Evolutionary conservation across 768 basidiomycete species (phyloP).

Genomic region (Tricholomella constricta): DNA sequence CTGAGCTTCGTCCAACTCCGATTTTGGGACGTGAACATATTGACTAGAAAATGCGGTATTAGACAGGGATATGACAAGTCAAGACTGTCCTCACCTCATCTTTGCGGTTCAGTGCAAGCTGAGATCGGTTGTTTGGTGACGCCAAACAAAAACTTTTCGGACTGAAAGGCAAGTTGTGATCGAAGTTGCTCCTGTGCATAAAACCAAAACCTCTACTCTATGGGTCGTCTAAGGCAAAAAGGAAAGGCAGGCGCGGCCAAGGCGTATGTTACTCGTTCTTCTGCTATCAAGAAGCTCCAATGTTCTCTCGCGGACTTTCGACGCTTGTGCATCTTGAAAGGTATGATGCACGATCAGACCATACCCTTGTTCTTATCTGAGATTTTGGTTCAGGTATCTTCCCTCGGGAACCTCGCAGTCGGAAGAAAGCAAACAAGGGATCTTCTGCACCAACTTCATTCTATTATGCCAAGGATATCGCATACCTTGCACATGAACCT

Average conservation of each 20-base stretch:
- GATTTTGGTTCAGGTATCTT: conserved; percentile 73
- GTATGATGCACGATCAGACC: conserved; percentile 42
- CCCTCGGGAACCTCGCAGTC: conserved; percentile 90
- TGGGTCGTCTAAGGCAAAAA: conserved; percentile 82
- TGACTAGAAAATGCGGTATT: conserved; percentile 56
- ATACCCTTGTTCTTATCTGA: neutral
- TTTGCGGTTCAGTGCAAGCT: conserved; percentile 12
- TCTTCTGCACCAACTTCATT: conserved; percentile 96
- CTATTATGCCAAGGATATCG: conserved; percentile 98
- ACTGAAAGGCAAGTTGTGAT: neutral
- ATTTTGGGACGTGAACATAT: conserved; percentile 95
- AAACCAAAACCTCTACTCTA: conserved; percentile 26
- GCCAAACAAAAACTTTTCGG: conserved; percentile 38
- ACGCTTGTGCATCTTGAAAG: conserved; percentile 95
- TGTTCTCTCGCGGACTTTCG: conserved; percentile 97
- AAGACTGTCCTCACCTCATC: conserved; percentile 38
- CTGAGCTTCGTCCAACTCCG: conserved; percentile 96
- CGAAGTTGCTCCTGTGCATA: neutral
- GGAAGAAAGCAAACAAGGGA: conserved; percentile 95
- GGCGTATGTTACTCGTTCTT: conserved; percentile 87
- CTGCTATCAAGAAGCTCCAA: conserved; percentile 93
- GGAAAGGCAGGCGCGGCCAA: conserved; percentile 92
- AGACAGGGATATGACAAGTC: neutral
- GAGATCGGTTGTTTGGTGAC: conserved; percentile 29
- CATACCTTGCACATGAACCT: conserved; percentile 96